phyloP scores from a whole-genome alignment of 108 stramenopile species.

The Nitzschia inconspicua region DNA sequence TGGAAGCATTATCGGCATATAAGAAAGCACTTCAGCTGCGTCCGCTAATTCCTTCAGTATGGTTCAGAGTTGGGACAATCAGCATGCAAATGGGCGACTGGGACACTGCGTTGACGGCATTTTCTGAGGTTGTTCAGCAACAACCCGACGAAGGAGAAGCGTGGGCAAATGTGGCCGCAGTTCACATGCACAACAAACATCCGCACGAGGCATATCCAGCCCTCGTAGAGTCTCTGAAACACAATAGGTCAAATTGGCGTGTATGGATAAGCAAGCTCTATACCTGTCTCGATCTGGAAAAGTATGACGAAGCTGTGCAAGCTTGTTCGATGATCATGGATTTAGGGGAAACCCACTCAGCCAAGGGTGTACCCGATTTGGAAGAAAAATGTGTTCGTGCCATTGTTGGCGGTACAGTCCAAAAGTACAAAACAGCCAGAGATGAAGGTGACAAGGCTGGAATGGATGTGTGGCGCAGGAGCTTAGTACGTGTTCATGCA shows the following conservation, averaged over 20 bases:
- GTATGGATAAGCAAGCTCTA: conserved; percentile 85
- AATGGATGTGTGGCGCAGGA: conserved; percentile 56
- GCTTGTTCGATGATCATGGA: conserved; percentile 67
- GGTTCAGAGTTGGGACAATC: conserved; percentile 91
- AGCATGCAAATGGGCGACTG: conserved; percentile 88
- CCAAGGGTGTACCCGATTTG: conserved; percentile 54
- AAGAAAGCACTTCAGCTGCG: conserved; percentile 70
- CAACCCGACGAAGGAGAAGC: conserved; percentile 92
- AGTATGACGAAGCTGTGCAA: conserved; percentile 84
- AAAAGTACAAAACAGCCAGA: conserved; percentile 22
- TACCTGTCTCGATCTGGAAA: conserved; percentile 78
- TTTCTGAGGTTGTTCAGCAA: conserved; percentile 90
- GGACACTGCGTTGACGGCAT: conserved; percentile 83
- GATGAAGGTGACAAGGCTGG: conserved; percentile 22
- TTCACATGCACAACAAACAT: conserved; percentile 75
- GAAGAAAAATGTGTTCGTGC: conserved; percentile 77
- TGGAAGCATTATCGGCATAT: conserved; percentile 55
- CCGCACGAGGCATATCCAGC: conserved; percentile 82
- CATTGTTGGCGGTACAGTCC: conserved; percentile 60
- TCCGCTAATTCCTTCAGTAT: conserved; percentile 80
- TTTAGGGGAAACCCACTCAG: conserved; percentile 41
- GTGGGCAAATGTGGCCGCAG: conserved; percentile 92
- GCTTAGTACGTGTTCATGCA: conserved; percentile 57
- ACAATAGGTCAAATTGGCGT: conserved; percentile 79
- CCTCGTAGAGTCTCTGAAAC: conserved; percentile 68